phyloP scores from a whole-genome alignment of 345 rosid species.

The Jatropha curcas region DNA sequence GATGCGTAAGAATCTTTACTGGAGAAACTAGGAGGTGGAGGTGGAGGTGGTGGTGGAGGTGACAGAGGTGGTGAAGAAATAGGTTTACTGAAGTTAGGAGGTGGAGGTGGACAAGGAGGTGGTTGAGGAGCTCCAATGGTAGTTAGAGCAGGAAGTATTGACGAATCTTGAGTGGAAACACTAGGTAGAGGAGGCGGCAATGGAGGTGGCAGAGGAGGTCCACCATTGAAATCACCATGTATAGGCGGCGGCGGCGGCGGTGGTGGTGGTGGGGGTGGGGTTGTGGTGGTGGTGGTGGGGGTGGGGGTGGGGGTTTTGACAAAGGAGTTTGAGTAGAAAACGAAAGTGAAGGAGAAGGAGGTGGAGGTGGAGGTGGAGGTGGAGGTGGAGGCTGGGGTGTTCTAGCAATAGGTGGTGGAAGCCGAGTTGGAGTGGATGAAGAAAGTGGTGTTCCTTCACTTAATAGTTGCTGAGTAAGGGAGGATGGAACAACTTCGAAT shows the following conservation, averaged over 20 bases:
- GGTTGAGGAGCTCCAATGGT: background rate
- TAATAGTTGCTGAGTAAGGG: constrained; percentile 33
- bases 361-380: constrained; percentile 28
- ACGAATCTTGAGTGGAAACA: constrained; percentile 9
- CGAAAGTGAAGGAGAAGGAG: constrained; percentile 17
- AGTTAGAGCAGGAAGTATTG: constrained; percentile 6
- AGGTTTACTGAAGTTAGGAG: constrained; percentile 21
- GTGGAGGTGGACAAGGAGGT: constrained; percentile 28
- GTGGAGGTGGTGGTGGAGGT: constrained; percentile 19
- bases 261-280: constrained; percentile 16
- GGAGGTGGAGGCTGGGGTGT: constrained; percentile 29
- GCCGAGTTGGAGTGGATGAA: constrained; percentile 27
- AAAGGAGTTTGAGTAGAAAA: background rate
- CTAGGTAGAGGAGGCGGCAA: constrained; percentile 17
- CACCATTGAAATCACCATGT: background rate
- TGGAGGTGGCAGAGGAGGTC: constrained; percentile 25
- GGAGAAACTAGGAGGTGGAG: constrained; percentile 25
- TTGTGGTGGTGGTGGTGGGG: constrained; percentile 19
- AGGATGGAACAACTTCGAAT: constrained; percentile 27
- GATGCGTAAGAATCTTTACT: constrained; percentile 2
- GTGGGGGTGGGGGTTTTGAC: background rate
- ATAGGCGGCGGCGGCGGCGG: constrained; percentile 20
- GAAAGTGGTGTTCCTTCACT: constrained; percentile 33
- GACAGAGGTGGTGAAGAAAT: background rate
- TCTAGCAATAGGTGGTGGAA: constrained; percentile 18